Evolutionary conservation across 192 early-diverging fungal species (phyloP).

Genomic region (Coemansia sp.): DNA sequence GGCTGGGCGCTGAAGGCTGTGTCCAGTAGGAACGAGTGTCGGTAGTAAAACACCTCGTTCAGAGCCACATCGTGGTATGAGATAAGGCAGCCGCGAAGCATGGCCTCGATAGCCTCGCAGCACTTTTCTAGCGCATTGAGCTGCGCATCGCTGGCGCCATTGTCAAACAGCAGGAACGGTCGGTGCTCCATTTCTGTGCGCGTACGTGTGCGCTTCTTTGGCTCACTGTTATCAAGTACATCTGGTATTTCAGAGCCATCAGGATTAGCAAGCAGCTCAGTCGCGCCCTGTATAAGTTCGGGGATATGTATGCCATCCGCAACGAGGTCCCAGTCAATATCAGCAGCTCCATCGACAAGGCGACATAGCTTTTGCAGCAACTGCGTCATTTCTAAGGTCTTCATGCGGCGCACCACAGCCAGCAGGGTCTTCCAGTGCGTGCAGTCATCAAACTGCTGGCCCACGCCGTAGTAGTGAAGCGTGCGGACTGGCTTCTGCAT

Average conservation of each 20-base stretch:
- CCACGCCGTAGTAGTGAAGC: constrained; percentile 66
- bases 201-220: constrained; percentile 35
- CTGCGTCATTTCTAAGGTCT: constrained; percentile 34
- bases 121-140: constrained; percentile 36
- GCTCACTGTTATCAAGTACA: neutral
- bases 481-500: constrained; percentile 61
- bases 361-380: constrained; percentile 22
- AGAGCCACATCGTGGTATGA: constrained; percentile 66
- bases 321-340: constrained; percentile 27
- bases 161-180: constrained; percentile 50
- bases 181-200: constrained; percentile 48
- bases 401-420: constrained; percentile 43
- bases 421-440: constrained; percentile 49
- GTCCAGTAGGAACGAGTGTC: constrained; percentile 67
- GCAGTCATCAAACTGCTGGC: constrained; percentile 40
- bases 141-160: constrained; percentile 37
- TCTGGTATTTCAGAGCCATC: neutral
- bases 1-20: constrained; percentile 84
- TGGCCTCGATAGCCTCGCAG: constrained; percentile 26
- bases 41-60: constrained; percentile 81
- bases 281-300: constrained; percentile 15
- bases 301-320: constrained; percentile 15
- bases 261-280: constrained; percentile 15
- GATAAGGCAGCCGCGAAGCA: constrained; percentile 41
- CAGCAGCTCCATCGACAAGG: neutral